Percentiles rank a stretch among this genome's conserved stretches.
These are phyloP conservation scores for Oenanthe sinensis DNA, from an alignment of 129 eudicot species.

Conservation along the genomic window DNA sequence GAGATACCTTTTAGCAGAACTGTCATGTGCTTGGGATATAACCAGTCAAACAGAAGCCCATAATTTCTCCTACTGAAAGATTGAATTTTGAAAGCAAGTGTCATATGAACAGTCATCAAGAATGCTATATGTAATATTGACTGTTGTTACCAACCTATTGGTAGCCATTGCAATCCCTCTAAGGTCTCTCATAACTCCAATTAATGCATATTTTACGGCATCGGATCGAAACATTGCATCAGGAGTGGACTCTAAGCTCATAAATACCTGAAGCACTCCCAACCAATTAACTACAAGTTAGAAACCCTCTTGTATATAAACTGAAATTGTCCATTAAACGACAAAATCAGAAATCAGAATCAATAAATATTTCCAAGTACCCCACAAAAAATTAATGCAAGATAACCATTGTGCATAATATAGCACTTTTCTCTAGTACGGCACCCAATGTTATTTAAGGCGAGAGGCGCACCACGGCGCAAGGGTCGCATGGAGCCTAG, in stretches of 20 bases:
- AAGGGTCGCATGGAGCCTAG: too few species aligned
- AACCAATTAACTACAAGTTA: neutral
- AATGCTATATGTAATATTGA: neutral
- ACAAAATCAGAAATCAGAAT: too few species aligned
- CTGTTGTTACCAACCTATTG: constrained; percentile 42
- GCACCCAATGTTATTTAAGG: too few species aligned
- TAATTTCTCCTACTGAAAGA: constrained; percentile 82
- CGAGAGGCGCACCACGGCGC: too few species aligned
- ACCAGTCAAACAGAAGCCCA: constrained; percentile 95
- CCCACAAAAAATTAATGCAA: neutral
- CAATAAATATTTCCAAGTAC: neutral
- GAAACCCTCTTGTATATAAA: neutral
- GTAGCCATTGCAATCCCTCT: constrained; percentile 98
- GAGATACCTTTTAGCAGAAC: constrained; percentile 79
- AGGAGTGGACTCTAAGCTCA: constrained; percentile 66
- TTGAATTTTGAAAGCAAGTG: constrained; percentile 1
- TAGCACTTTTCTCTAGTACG: neutral
- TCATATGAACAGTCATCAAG: neutral
- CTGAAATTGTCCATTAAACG: neutral
- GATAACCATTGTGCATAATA: neutral
- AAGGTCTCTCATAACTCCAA: constrained; percentile 93
- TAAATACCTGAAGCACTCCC: constrained; percentile 53
- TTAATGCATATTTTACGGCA: constrained; percentile 65
- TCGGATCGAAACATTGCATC: constrained; percentile 82
- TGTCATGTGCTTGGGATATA: constrained; percentile 95